A percentile compares a stretch with the other conserved stretches of the same genome.
These are phyloP conservation scores for Syzygium malaccense DNA, from an alignment of 441 rosid genomes.

Conservation along the genomic window DNA sequence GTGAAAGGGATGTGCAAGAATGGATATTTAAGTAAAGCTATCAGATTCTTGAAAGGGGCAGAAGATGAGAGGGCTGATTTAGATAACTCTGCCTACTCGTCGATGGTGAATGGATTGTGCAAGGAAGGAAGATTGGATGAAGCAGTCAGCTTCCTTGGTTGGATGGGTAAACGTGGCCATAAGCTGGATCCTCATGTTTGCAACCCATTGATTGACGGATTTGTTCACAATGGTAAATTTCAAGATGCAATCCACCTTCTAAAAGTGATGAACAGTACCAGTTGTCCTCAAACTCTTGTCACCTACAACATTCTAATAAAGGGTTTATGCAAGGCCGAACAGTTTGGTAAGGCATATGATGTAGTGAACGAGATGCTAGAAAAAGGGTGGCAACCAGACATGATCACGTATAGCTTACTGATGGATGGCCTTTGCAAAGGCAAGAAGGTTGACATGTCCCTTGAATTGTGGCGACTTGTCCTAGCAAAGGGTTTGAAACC, in stretches of 20 bases:
- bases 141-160: slow-evolving; percentile 43
- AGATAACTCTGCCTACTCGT: slow-evolving; percentile 60
- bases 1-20: slow-evolving; percentile 78
- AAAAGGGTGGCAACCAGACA: slow-evolving; percentile 60
- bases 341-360: slow-evolving; percentile 51
- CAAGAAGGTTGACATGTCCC: slow-evolving; percentile 57
- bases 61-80: slow-evolving; percentile 32
- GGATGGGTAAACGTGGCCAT: slow-evolving; percentile 34
- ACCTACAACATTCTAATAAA: slow-evolving; percentile 63
- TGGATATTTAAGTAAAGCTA: slow-evolving; percentile 68
- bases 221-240: slow-evolving; percentile 52
- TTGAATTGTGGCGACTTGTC: slow-evolving; percentile 56
- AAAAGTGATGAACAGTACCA: slow-evolving; percentile 42
- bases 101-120: slow-evolving; percentile 65
- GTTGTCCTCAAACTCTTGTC: slow-evolving; percentile 43
- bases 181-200: slow-evolving; percentile 44
- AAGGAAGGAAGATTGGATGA: slow-evolving; percentile 63
- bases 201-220: slow-evolving; percentile 58
- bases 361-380: slow-evolving; percentile 73
- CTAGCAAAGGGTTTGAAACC: slow-evolving; percentile 53
- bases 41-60: slow-evolving; percentile 48
- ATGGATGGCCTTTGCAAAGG: slow-evolving; percentile 69
- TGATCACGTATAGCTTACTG: slow-evolving; percentile 67
- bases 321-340: slow-evolving; percentile 73
- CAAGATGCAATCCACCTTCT: slow-evolving; percentile 48